A percentile compares a stretch with the other conserved stretches of the same genome.
phyloP scores from a whole-genome alignment of 2,329 filamentous ascomycete genomes.

The Diaporthe ampelina region DNA sequence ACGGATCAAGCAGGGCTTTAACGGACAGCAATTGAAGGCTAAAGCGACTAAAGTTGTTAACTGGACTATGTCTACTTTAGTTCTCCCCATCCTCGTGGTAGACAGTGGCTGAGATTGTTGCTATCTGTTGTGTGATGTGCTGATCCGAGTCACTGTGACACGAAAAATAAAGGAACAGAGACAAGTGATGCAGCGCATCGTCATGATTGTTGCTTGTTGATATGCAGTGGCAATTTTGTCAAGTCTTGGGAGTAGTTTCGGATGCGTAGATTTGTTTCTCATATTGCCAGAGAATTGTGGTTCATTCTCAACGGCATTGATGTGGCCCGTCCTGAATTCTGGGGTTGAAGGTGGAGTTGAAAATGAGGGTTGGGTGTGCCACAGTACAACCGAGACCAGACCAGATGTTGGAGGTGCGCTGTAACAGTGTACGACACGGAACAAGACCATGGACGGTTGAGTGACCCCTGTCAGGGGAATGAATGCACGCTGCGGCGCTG shows the following conservation, averaged over 20 bases:
- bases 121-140: too few relatives aligned
- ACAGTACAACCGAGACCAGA: too few relatives aligned
- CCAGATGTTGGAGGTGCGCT: too few relatives aligned
- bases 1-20: too few relatives aligned
- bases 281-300: slow-evolving; percentile 8
- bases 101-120: too few relatives aligned
- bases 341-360: not conserved
- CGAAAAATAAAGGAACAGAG: not conserved
- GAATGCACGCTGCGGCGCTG: not conserved
- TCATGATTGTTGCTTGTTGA: not conserved
- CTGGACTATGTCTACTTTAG: too few relatives aligned
- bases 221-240: slow-evolving; percentile 1
- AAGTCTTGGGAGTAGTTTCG: slow-evolving; percentile 6
- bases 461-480: slow-evolving; percentile 12
- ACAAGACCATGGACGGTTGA: too few relatives aligned
- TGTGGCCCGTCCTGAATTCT: not conserved
- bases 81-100: too few relatives aligned
- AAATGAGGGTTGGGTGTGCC: too few relatives aligned
- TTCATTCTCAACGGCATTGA: not conserved
- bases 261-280: not conserved
- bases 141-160: not conserved
- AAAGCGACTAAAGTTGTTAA: too few relatives aligned
- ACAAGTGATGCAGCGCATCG: not conserved
- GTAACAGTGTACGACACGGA: too few relatives aligned
- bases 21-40: not conserved